A percentile compares a stretch with the other conserved stretches of the same genome.
These are phyloP conservation scores for Liquidambar formosana DNA, from an alignment of 164 flowering plant species.

Conservation along the genomic window DNA sequence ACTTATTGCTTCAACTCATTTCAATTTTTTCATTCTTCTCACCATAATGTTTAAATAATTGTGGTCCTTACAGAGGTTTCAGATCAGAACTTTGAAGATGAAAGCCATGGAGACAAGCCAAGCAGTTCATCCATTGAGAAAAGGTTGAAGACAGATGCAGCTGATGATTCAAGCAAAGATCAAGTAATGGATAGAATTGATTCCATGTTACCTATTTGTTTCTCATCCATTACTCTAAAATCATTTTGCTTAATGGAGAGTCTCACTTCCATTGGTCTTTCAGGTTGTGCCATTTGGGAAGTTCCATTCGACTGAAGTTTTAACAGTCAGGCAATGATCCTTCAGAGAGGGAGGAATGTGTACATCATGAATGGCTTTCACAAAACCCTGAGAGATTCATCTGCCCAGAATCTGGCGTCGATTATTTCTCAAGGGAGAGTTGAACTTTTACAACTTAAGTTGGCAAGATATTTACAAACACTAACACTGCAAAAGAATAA, in stretches of 20 bases:
- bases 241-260: too few relatives aligned
- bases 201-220: background rate
- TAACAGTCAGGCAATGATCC: background rate
- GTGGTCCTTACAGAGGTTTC: constrained; percentile 31
- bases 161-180: constrained; percentile 23
- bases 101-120: constrained; percentile 15
- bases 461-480: background rate
- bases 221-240: background rate
- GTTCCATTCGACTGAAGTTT: background rate
- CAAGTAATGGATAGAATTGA: constrained; percentile 22
- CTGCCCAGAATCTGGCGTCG: too few relatives aligned
- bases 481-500: background rate
- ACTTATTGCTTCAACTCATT: background rate
- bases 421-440: constrained; percentile 5
- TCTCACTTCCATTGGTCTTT: constrained; percentile 1
- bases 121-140: constrained; percentile 12
- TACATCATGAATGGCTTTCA: constrained; percentile 2
- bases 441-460: constrained; percentile 1
- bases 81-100: constrained; percentile 41
- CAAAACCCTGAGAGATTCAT: constrained; percentile 6
- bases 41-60: background rate
- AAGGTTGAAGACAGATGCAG: constrained; percentile 22
- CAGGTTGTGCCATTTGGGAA: constrained; percentile 26
- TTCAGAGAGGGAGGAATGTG: constrained; percentile 9
- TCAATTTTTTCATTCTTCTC: background rate